Conservation (phyloP, 2,329 filamentous ascomycete genomes). For the Epichloe sibirici region DNA sequence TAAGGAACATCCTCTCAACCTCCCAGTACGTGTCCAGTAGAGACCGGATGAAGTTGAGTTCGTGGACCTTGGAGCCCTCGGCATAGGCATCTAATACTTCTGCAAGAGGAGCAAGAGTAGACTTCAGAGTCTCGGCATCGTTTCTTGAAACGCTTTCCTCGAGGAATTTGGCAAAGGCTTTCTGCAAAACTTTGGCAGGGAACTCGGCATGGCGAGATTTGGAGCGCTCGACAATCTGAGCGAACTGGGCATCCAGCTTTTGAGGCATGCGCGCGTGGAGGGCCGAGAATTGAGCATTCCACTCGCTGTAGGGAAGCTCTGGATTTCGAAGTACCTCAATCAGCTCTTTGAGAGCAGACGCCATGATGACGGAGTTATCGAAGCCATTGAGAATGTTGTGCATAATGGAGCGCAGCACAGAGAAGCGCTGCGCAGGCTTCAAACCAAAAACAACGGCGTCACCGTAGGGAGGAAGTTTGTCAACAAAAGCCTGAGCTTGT, state of each 20-base stretch:
- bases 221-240: conserved; percentile 75
- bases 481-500: conserved; percentile 87
- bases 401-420: conserved; percentile 63
- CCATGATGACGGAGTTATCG: conserved; percentile 97
- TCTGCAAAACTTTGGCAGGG: conserved; percentile 75
- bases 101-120: conserved; percentile 61
- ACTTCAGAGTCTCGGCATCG: conserved; percentile 63
- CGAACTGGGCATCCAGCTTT: conserved; percentile 73
- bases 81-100: conserved; percentile 68
- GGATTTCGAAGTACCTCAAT: conserved; percentile 82
- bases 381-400: conserved; percentile 84
- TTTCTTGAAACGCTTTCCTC: conserved; percentile 67
- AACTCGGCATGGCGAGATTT: conserved; percentile 73
- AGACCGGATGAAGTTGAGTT: conserved; percentile 68
- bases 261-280: conserved; percentile 96
- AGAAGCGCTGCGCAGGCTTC: conserved; percentile 85
- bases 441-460: conserved; percentile 75
- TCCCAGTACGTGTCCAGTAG: conserved; percentile 74
- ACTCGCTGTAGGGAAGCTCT: conserved; percentile 91
- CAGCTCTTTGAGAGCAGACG: conserved; percentile 69
- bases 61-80: conserved; percentile 83
- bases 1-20: conserved; percentile 79
- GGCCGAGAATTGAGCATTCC: conserved; percentile 89
- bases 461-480: conserved; percentile 77
- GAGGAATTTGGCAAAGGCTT: conserved; percentile 77